Percentiles rank a stretch among this genome's conserved stretches.
phyloP scores from a whole-genome alignment of 78 protist species.

The Chrysochromulina tobinii region DNA sequence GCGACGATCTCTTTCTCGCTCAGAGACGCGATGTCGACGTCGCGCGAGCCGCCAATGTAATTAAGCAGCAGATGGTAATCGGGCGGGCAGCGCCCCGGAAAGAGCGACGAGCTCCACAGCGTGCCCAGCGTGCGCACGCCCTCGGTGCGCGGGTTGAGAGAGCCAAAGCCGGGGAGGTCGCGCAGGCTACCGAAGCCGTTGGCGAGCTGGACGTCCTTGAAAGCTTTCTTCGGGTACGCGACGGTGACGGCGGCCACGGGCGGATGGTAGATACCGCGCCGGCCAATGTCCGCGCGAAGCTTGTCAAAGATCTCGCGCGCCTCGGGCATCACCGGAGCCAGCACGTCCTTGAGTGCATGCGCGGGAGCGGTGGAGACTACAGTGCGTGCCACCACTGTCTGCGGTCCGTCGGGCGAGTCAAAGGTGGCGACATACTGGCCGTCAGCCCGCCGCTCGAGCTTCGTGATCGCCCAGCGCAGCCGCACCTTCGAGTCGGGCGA shows the following conservation, averaged over 20 bases:
- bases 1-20: not conserved
- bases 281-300: not conserved
- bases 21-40: not conserved
- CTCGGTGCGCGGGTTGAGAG: constrained; percentile 45
- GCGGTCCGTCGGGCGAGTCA: constrained; percentile 25
- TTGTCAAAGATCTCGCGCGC: constrained; percentile 11
- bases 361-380: constrained; percentile 37
- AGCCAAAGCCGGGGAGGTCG: constrained; percentile 41
- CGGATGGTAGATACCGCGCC: constrained; percentile 31
- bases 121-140: constrained; percentile 41
- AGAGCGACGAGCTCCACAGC: constrained; percentile 38
- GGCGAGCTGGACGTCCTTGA: not conserved
- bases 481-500: constrained; percentile 14
- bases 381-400: not conserved
- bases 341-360: not conserved
- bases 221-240: constrained; percentile 27
- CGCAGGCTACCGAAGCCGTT: not conserved
- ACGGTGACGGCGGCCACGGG: constrained; percentile 50
- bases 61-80: constrained; percentile 14
- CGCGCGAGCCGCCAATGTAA: constrained; percentile 55
- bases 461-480: constrained; percentile 4
- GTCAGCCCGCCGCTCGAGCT: not conserved
- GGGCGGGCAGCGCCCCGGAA: constrained; percentile 45
- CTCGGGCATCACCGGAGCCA: not conserved
- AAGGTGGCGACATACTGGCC: not conserved